A percentile compares a stretch with the other conserved stretches of the same genome.
Evolutionary conservation across 2,329 filamentous ascomycete genomes (phyloP).

Genomic region (Metarhizium rileyi): DNA sequence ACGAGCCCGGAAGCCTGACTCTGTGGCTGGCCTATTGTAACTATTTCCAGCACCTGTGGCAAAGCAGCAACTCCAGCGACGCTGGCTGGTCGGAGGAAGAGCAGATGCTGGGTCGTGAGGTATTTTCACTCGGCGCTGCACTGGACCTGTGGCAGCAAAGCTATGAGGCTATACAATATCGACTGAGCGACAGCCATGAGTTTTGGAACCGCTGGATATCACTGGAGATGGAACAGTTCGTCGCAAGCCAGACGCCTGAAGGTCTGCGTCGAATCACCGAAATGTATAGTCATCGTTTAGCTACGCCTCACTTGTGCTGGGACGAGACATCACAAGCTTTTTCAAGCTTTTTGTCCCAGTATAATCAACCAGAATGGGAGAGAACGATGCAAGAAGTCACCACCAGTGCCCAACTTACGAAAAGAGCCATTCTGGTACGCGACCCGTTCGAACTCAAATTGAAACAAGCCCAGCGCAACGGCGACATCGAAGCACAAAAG

Average conservation of each 20-base stretch:
- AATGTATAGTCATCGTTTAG: slow-evolving; percentile 60
- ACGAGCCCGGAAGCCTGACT: slow-evolving; percentile 63
- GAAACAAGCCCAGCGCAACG: slow-evolving; percentile 44
- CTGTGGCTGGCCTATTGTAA: slow-evolving; percentile 73
- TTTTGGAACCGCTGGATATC: slow-evolving; percentile 74
- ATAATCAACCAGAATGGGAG: slow-evolving; percentile 64
- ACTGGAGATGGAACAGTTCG: slow-evolving; percentile 59
- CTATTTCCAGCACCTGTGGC: slow-evolving; percentile 64
- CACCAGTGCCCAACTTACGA: slow-evolving; percentile 51
- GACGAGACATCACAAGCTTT: slow-evolving; percentile 65
- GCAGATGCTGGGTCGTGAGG: slow-evolving; percentile 55
- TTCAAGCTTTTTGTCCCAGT: slow-evolving; percentile 63
- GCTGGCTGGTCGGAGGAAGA: slow-evolving; percentile 56
- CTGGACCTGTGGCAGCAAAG: slow-evolving; percentile 63
- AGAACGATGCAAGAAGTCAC: slow-evolving; percentile 61
- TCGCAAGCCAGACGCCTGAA: slow-evolving; percentile 41
- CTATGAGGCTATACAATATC: slow-evolving; percentile 61
- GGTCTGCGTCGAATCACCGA: slow-evolving; percentile 56
- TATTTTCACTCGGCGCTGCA: slow-evolving; percentile 60
- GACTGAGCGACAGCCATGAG: slow-evolving; percentile 65
- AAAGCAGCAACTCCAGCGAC: slow-evolving; percentile 48
- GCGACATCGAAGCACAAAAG: slow-evolving; percentile 46
- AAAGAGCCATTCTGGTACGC: slow-evolving; percentile 50
- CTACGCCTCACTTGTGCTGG: slow-evolving; percentile 65
- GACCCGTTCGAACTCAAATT: slow-evolving; percentile 61